Conservation (phyloP, 192 early-diverging fungal genomes). For the Haplosporangium gracile region DNA sequence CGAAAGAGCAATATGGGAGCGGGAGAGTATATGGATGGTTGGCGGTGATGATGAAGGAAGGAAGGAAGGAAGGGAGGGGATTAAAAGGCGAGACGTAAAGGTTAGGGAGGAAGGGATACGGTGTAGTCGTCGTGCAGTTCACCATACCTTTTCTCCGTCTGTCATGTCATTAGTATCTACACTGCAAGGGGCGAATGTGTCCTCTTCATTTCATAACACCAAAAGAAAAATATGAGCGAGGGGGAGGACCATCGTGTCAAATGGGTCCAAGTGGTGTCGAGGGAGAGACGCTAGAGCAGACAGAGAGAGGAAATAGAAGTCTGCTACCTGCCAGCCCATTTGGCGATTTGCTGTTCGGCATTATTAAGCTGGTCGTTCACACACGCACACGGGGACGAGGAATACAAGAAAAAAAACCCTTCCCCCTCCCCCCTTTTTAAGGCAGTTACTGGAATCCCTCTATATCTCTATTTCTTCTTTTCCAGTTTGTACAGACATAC, state of each 20-base stretch:
- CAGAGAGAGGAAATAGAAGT: background rate
- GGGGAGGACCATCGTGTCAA: background rate
- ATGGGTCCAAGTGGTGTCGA: no score
- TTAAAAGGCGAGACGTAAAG: background rate
- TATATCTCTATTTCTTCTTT: background rate
- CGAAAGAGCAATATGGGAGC: background rate
- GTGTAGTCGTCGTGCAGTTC: conserved; percentile 3
- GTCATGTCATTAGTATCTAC: background rate
- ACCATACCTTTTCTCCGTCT: background rate
- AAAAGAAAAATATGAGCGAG: background rate
- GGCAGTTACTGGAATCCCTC: background rate
- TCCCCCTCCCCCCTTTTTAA: no score
- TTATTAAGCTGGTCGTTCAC: background rate
- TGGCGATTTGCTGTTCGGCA: background rate
- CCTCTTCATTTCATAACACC: conserved; percentile 1
- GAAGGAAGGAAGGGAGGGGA: background rate
- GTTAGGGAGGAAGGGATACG: background rate
- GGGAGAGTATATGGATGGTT: background rate
- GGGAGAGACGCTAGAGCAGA: background rate
- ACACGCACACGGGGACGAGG: background rate
- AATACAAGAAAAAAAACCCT: background rate
- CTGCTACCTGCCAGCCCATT: background rate
- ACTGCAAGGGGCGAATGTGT: background rate
- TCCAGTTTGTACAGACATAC: no score
- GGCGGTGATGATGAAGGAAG: background rate